These are phyloP conservation scores for Claviceps sp. DNA, from an alignment of 2,329 filamentous ascomycete genomes.

Conservation along the genomic window DNA sequence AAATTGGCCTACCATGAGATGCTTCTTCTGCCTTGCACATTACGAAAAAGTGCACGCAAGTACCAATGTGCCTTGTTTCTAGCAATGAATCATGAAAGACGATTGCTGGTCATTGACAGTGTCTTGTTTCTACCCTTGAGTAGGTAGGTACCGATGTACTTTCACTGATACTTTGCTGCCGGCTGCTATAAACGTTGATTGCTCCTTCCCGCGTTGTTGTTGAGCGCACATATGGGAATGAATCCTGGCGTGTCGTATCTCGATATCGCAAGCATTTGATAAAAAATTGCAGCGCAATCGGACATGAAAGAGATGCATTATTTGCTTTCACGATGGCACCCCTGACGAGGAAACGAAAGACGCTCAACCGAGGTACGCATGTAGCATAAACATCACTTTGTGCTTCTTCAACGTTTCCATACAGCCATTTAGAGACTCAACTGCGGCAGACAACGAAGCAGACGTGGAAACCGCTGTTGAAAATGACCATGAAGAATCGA, in stretches of 20 bases:
- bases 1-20: neutral
- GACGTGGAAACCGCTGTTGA: neutral
- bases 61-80: too few species aligned
- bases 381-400: neutral
- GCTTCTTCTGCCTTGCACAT: too few species aligned
- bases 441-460: neutral
- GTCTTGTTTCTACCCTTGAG: too few species aligned
- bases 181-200: neutral
- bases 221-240: too few species aligned
- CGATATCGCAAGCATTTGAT: neutral
- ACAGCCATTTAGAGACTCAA: neutral
- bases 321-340: conserved; percentile 13
- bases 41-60: too few species aligned
- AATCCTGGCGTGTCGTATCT: neutral
- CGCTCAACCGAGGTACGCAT: conserved; percentile 10
- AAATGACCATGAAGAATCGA: neutral
- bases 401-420: neutral
- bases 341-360: conserved; percentile 15
- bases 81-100: too few species aligned
- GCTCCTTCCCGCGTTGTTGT: neutral
- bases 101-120: too few species aligned
- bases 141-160: too few species aligned
- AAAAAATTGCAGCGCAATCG: neutral
- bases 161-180: neutral
- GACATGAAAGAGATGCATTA: neutral